Base-by-base conservation (phyloP, 2,329 filamentous ascomycete species). In the Aspergillus intermedius region DNA sequence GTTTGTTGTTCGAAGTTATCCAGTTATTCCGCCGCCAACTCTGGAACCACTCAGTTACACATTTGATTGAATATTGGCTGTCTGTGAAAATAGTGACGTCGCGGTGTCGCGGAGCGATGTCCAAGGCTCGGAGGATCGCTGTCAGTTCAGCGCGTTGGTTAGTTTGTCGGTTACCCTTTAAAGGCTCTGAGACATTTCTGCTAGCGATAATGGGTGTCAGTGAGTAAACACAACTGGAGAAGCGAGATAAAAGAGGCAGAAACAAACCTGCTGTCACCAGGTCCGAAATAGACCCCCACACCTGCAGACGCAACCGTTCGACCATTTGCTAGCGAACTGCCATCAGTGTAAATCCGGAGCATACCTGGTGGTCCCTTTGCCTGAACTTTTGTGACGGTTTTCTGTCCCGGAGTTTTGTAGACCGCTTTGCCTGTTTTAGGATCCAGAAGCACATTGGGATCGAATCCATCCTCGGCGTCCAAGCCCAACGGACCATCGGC, bases 111-210 rank as follows among this genome's bases (percentile, higher is more conserved):
- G 87, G 84, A 2, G 84, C 82, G 42, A 85, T 80, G 61, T 96
- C 83, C 19, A 97, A 76, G 0, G 91, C 91, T 49, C 91, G 86
- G 25, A 88, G 75, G 54, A 97, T 86, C 6, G 90, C 93, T 21
- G 87, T 91, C 50, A 98, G 76, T 72, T 98, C 93, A n/a, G 91
- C 93, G 3, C 93, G 87, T 67, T 97, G 89, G 65, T 98, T 98
- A 1, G 93, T 97, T 70, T 97, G 93, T 8, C 77, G 76, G 13
- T 78, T 74, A 45, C 89, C 89, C 45, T 77, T 70, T 2, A 96
- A 79, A 3, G 83, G 82, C 68, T 94, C 90, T 10, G 87, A 88
- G 21, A 95, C 70, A 60, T 87, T 87, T 57, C 81, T 83, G 60
- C 67, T 64, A 46, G 58, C 53, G 53, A 46, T 45, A 52, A 25